Conservation (phyloP, 805 yeast species). For the Wickerhamiella kurtzmanii region DNA sequence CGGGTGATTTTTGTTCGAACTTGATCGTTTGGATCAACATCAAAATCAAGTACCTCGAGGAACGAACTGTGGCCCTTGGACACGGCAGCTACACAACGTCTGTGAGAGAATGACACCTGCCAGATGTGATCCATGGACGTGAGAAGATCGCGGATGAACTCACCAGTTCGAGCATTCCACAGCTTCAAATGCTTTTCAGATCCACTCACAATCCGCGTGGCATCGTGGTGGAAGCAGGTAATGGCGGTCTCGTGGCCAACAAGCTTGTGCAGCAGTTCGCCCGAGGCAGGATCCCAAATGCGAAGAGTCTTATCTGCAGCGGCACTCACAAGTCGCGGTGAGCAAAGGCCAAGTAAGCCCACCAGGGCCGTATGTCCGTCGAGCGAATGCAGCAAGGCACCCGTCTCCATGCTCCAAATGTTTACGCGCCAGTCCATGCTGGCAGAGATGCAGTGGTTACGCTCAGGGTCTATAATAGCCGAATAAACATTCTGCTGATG, state of each 20-base stretch:
- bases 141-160: conserved; percentile 54
- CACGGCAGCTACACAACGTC: conserved; percentile 83
- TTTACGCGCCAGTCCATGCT: conserved; percentile 79
- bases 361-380: conserved; percentile 87
- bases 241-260: conserved; percentile 75
- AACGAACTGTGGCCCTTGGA: conserved; percentile 57
- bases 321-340: conserved; percentile 71
- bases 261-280: conserved; percentile 51
- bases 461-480: conserved; percentile 64
- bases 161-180: conserved; percentile 64
- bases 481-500: conserved; percentile 82
- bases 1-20: not conserved
- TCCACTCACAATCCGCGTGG: conserved; percentile 74
- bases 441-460: conserved; percentile 77
- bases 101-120: conserved; percentile 82
- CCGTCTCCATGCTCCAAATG: conserved; percentile 79
- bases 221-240: conserved; percentile 85
- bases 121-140: conserved; percentile 76
- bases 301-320: conserved; percentile 91
- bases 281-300: conserved; percentile 79
- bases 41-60: conserved; percentile 77
- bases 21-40: conserved; percentile 24
- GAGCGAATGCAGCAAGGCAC: conserved; percentile 51
- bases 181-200: conserved; percentile 75
- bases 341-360: conserved; percentile 68